Evolutionary conservation across 805 yeast species (phyloP), one percentile per base, ranked within the genome.

Genomic region (Lachancea sp.): DNA sequence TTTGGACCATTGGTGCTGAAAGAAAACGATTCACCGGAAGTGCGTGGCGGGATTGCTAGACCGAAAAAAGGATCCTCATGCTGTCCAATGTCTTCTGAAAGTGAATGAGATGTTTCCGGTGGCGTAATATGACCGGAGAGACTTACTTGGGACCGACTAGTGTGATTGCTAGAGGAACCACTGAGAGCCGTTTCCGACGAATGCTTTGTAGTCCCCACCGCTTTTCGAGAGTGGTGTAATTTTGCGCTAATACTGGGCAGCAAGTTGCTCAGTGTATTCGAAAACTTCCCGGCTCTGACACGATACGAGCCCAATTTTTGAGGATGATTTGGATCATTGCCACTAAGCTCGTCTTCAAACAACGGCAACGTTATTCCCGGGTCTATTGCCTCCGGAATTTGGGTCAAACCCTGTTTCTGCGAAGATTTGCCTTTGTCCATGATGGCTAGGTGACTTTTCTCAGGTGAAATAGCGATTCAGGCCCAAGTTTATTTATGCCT

Each of bases 211-310:
- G 42, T 17, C n/a, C 43, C 46, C 11, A 42, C 28, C 9, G 40
- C 25, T 16, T 54, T 56, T 35, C 50, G 54, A 26, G 50, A 47
- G 34, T 54, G 53, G 34, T 61, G 65, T 20, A 62, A 41, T 40
- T 56, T 62, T 3, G 67, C 65, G 45, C 65, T 59, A 11, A 62
- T 53, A 4, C 54, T 55, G n/a, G 67, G 67, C 13, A 62, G 43
- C 31, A 62, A 42, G 39, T 55, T 61, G 32, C 60, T 56, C 37
- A 62, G 46, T 6, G 61, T 61, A 33, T 58, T 60, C 11, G 65
- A 57, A 32, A 62, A 55, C 31, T 55, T 58, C 5, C 61, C 62
- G 3, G 62, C 58, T 30, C 57, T 53, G n/a, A 59, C 50, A 34
- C 65, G 50, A 32, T 61, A 61, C 3, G 64, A 57, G 2, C 65